phyloP scores from a whole-genome alignment of 345 rosid genomes.

The Arabis alpina region DNA sequence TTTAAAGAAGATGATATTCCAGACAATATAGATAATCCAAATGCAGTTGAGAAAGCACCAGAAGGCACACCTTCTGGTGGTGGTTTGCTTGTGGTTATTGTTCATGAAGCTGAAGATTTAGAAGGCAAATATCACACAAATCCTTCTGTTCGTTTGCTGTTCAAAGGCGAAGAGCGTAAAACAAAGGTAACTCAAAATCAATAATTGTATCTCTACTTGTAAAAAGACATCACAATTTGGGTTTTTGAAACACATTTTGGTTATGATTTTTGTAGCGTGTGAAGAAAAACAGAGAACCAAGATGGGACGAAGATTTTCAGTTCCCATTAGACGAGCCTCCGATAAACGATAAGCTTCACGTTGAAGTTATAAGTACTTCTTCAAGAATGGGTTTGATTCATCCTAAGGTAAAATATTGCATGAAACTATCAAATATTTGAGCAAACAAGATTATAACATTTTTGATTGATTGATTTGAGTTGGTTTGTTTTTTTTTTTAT shows the following conservation, averaged over 20 bases:
- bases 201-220: neutral
- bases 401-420: slow-evolving; percentile 64
- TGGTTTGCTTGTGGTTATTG: slow-evolving; percentile 78
- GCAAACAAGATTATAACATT: neutral
- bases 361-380: slow-evolving; percentile 81
- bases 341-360: slow-evolving; percentile 65
- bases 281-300: slow-evolving; percentile 89
- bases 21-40: slow-evolving; percentile 50
- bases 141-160: slow-evolving; percentile 73
- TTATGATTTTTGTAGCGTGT: slow-evolving; percentile 51
- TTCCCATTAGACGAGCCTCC: slow-evolving; percentile 87
- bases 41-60: slow-evolving; percentile 76
- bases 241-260: slow-evolving; percentile 3
- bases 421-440: neutral
- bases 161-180: slow-evolving; percentile 83
- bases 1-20: slow-evolving; percentile 60
- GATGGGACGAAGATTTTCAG: slow-evolving; percentile 93
- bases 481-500: neutral
- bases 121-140: slow-evolving; percentile 97
- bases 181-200: slow-evolving; percentile 63
- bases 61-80: slow-evolving; percentile 88
- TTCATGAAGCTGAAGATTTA: slow-evolving; percentile 91
- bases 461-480: slow-evolving; percentile 29
- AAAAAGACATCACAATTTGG: neutral
- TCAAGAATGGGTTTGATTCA: slow-evolving; percentile 79